Evolutionary conservation across 257 asterid genomes (phyloP).

Genomic region (Solanum chmielewskii): DNA sequence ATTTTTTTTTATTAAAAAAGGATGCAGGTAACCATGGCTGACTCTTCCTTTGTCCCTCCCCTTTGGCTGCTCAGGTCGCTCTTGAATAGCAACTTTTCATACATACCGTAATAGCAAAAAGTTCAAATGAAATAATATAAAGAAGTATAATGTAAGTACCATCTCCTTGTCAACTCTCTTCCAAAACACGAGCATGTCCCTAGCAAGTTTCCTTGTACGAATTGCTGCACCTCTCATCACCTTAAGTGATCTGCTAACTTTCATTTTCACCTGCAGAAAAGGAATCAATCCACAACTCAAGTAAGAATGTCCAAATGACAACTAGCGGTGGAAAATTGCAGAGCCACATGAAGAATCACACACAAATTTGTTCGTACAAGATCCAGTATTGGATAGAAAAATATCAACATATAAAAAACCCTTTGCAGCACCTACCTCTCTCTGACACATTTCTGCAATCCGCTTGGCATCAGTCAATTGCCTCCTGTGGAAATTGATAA

Average conservation of each 20-base stretch:
- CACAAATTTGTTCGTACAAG: neutral
- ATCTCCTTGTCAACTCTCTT: slow-evolving; percentile 99
- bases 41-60: neutral
- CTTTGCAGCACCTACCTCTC: slow-evolving; percentile 56
- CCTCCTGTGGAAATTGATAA: slow-evolving; percentile 62
- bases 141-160: slow-evolving; percentile 33
- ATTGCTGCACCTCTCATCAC: slow-evolving; percentile 82
- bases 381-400: neutral
- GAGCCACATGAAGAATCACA: neutral
- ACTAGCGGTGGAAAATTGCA: neutral
- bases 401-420: neutral
- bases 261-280: slow-evolving; percentile 73
- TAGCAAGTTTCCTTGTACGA: slow-evolving; percentile 84
- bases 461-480: slow-evolving; percentile 85
- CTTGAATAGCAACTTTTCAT: neutral
- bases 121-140: neutral
- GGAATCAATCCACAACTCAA: neutral
- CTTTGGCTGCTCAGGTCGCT: neutral
- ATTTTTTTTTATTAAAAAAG: neutral
- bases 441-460: slow-evolving; percentile 81
- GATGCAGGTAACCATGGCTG: neutral
- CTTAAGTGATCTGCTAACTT: slow-evolving; percentile 82
- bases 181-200: slow-evolving; percentile 94
- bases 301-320: neutral
- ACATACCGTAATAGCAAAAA: neutral